These are phyloP conservation scores for Ephemerocybe angulata DNA, from an alignment of 768 basidiomycete genomes.

Conservation along the genomic window DNA sequence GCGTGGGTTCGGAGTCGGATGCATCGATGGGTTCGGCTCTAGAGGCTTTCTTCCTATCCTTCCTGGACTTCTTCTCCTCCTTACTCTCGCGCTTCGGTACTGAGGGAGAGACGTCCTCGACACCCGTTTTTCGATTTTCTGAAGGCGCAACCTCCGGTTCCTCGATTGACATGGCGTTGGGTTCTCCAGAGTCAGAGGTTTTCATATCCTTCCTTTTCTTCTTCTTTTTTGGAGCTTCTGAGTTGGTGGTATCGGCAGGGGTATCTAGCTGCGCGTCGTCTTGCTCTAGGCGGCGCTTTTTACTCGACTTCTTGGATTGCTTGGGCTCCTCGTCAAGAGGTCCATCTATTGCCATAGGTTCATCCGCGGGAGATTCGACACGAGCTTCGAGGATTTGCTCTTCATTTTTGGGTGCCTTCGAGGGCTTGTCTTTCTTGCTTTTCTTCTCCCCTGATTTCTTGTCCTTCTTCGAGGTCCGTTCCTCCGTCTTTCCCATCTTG, in stretches of 20 bases:
- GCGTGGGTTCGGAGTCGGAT: too few species aligned
- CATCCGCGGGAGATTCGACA: constrained; percentile 12
- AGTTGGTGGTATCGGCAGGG: background rate
- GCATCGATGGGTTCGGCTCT: too few species aligned
- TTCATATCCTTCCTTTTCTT: constrained; percentile 18
- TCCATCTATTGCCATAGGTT: constrained; percentile 5
- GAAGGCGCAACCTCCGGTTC: background rate
- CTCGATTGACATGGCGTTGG: background rate
- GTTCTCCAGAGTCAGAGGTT: background rate
- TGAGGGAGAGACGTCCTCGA: too few species aligned
- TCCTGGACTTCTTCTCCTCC: constrained; percentile 10
- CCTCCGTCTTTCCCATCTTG: too few species aligned
- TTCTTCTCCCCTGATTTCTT: too few species aligned
- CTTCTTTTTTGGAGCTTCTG: constrained; percentile 5
- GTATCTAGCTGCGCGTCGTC: background rate
- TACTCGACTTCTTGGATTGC: background rate
- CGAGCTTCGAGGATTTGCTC: background rate
- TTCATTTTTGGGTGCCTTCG: background rate
- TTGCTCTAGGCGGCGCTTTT: background rate
- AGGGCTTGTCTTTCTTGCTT: constrained; percentile 8
- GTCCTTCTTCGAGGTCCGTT: too few species aligned
- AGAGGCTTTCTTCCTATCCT: constrained; percentile 5
- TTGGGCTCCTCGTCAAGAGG: background rate
- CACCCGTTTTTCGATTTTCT: background rate
- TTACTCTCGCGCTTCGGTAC: too few species aligned